Conservation (phyloP, 2,329 filamentous ascomycete species). For the Pezicula rhizophila region DNA sequence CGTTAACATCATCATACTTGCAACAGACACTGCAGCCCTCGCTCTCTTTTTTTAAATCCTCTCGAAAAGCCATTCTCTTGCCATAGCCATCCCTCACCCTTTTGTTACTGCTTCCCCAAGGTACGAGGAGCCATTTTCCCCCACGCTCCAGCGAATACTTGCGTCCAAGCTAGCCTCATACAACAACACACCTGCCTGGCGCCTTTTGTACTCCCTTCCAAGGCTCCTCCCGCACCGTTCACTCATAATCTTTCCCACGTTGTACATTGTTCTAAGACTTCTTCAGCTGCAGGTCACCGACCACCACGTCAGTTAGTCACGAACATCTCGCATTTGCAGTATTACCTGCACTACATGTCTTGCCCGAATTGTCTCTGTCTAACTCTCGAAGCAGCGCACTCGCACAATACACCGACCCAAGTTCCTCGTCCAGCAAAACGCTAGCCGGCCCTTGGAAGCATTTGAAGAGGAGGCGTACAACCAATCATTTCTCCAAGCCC, state of each 20-base stretch:
- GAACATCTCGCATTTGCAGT: conserved; percentile 23
- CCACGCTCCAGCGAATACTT: too few species aligned
- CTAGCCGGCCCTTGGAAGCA: background rate
- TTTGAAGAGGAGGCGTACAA: background rate
- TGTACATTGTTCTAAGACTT: conserved; percentile 12
- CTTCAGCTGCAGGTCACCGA: conserved; percentile 18
- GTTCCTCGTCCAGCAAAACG: background rate
- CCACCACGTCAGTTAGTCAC: conserved; percentile 21
- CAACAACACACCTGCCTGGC: background rate
- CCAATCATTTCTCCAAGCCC: background rate
- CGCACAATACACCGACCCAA: background rate
- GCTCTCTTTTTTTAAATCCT: too few species aligned
- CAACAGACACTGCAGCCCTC: too few species aligned
- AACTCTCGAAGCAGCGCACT: conserved; percentile 16
- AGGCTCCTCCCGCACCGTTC: background rate
- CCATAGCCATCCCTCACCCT: too few species aligned
- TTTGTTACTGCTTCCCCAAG: too few species aligned
- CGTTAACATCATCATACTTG: too few species aligned
- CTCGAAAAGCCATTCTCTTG: too few species aligned
- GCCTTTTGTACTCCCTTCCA: conserved; percentile 3
- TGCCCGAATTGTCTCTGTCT: conserved; percentile 16
- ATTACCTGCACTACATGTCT: conserved; percentile 22
- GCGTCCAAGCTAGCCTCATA: too few species aligned
- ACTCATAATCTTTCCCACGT: conserved; percentile 10
- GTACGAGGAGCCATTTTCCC: too few species aligned